Base-by-base conservation (phyloP, 805 yeast genomes). In the Groenewaldozyma tartarivorans region DNA sequence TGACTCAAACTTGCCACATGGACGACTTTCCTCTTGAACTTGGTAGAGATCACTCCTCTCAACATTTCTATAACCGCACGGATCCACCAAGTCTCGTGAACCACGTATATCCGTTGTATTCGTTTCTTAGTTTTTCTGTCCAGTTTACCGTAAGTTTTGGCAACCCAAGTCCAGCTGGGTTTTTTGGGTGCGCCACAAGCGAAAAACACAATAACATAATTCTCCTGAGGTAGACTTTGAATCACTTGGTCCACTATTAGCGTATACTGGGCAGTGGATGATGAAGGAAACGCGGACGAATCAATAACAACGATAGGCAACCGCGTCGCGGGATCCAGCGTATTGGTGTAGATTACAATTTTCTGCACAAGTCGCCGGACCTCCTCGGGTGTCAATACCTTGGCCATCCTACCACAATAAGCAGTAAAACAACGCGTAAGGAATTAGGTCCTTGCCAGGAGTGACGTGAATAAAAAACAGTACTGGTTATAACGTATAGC, bases 81-180 rank as follows among this genome's bases (percentile, higher is more conserved):
- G 20, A 85, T 74, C 61, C 88, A 74, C 92, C 96, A 87, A 36
- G 82, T 80, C 50, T 88, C 96, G 60, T 90, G 96, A 2, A 90
- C 94, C 22, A 88, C 72, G 48, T 79, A 81, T 2, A 86, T 66
- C 52, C 76, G 79, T 39, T 64, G 63, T 34, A 90, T 60, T 41
- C 72, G 67, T 39, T 72, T 70, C 45, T 75, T 72, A 34, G 69
- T 61, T 4, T 67, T 67, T 13, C 72, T 68, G 1, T 90, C 77
- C 20, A 90, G 68, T 47, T 74, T 61, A 46, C 73, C 62, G 54
- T 71, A 75, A 40, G 76, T 67, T 38, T 65, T 69, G n/a, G 75
- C 65, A 44, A 86, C 83, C 74, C 86, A 81, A 5, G 79, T 68
- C 87, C 94, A 78, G 36, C 66, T 66, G 42, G 75, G 72, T 41